Evolutionary conservation across 2,329 filamentous ascomycete species (phyloP), one percentile per base, ranked within the genome.

Genomic region (Fusarium sp.): DNA sequence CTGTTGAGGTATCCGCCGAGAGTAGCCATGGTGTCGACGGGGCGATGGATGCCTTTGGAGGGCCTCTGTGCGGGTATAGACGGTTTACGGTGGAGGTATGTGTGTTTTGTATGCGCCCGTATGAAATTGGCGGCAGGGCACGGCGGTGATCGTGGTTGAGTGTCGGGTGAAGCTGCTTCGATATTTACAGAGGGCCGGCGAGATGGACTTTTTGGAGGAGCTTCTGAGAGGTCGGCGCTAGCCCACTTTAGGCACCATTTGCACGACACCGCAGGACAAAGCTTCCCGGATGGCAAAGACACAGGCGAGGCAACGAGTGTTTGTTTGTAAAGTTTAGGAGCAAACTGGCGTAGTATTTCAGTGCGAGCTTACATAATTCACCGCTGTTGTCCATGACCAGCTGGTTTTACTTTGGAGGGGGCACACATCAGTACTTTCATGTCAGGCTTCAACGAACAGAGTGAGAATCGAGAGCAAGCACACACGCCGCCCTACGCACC

Each of bases 1-100:
- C 85, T 87, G 76, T 86, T 85, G 54, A 87, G 78, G 71, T 85
- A 87, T 74, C 81, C 82, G 74, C 84, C 85, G n/a, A 86, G 80
- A 16, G 83, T 84, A 60, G 85, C 84, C 85, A 87, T 86, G 65
- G 50, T 79, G 73, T 64, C 59, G 50, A 25, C 32, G 41, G 20
- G 50, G 45, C 59, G 27, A 50, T 14, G 50, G 18, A 57, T 41
- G 69, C 59, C 48, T 52, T 52, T 23, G 14, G 52, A 57, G 54
- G 41, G 57, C 71, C 30, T 6, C 13, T 52, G n/a, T 14, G 23
- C 16, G 6, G 10, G 64, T 20, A 13, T n/a, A 10, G n/a, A 5
- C 9, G 25, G 45, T 23, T 8, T 35, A 43, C 13, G 9, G 6
- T 5, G 39, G n/a, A 1, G 4, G 37, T 3, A 4, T 8, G 8